phyloP scores from a whole-genome alignment of 2,329 filamentous ascomycete species.

The Penicillium verrucosum region DNA sequence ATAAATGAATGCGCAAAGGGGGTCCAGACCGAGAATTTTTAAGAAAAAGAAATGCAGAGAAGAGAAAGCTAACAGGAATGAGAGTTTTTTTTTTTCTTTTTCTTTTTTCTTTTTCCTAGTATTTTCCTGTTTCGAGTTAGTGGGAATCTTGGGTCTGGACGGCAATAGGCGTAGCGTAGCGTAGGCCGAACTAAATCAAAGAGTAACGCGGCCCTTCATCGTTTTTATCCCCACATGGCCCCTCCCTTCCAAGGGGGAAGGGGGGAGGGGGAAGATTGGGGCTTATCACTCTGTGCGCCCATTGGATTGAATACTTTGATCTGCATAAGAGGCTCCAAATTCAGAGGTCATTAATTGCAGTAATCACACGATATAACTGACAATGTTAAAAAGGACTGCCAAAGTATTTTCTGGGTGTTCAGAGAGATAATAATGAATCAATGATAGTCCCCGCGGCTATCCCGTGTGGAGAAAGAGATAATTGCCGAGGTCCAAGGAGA shows the following conservation, averaged over 20 bases:
- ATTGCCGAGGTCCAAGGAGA: neutral
- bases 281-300: neutral
- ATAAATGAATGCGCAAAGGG: neutral
- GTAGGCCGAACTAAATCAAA: neutral
- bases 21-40: neutral
- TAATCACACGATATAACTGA: neutral
- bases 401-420: neutral
- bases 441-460: neutral
- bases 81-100: constrained; percentile 4
- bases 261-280: neutral
- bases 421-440: neutral
- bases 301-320: neutral
- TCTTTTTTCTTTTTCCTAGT: neutral
- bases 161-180: neutral
- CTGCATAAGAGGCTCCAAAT: neutral
- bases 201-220: neutral
- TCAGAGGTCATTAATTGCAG: neutral
- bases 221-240: constrained; percentile 1
- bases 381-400: neutral
- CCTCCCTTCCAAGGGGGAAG: neutral
- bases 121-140: constrained; percentile 5
- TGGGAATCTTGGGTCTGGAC: neutral
- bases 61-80: neutral
- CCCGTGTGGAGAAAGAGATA: neutral
- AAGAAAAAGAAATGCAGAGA: neutral